Conservation (phyloP, 139 green algal genomes). For the Auxenochlorella pyrenoidosa region DNA sequence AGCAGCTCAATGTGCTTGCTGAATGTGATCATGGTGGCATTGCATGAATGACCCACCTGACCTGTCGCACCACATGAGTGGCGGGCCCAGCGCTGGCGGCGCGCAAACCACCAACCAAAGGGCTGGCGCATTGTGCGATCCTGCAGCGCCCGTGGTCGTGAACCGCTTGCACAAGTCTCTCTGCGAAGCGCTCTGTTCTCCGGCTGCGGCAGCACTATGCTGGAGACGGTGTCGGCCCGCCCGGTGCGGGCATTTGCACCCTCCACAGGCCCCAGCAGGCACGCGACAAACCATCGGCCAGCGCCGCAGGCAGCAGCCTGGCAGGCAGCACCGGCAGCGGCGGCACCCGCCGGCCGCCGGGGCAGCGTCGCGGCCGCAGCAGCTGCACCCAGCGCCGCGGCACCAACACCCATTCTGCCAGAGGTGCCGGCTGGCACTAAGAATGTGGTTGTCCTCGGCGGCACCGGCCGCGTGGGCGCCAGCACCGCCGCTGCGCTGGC, state of each 20-base stretch:
- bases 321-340: not conserved
- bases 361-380: not conserved
- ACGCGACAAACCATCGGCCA: not conserved
- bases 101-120: no score
- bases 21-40: no score
- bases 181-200: not conserved
- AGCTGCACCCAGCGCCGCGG: not conserved
- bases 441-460: conserved; percentile 71
- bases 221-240: not conserved
- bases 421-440: not conserved
- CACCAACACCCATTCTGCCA: not conserved
- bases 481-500: conserved; percentile 80
- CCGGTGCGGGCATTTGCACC: not conserved
- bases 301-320: not conserved
- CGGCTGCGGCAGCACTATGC: no score
- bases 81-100: no score
- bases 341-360: not conserved
- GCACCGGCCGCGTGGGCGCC: conserved; percentile 86
- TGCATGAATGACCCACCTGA: no score
- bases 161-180: no score
- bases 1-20: no score
- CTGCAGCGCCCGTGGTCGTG: not conserved
- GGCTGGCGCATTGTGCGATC: not conserved
- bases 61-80: no score
- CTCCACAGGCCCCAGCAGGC: not conserved